phyloP scores from a whole-genome alignment of 2,329 filamentous ascomycete genomes.

The Dactylellina haptotyla region DNA sequence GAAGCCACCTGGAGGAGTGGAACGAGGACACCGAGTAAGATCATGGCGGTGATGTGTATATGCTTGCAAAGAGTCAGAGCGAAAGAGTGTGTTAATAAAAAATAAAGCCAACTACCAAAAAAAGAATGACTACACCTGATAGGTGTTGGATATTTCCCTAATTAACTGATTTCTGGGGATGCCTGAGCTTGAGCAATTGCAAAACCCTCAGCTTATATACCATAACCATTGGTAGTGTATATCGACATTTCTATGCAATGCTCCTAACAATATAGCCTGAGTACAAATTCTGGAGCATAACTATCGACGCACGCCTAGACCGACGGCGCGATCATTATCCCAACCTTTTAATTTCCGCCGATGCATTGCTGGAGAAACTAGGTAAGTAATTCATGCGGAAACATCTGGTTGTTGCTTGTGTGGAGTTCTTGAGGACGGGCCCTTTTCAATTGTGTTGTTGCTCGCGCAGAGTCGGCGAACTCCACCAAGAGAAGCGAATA shows the following conservation, averaged over 20 bases:
- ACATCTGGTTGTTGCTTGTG: not conserved
- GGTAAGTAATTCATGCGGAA: not conserved
- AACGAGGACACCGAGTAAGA: not conserved
- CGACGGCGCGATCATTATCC: not conserved
- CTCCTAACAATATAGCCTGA: no score
- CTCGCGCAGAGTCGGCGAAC: not conserved
- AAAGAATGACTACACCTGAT: not conserved
- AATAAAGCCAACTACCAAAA: not conserved
- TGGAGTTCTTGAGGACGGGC: not conserved
- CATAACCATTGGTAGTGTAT: no score
- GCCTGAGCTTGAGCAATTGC: not conserved
- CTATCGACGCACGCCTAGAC: not conserved
- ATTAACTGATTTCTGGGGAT: no score
- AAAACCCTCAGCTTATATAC: not conserved
- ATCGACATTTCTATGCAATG: no score
- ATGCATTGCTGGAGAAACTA: not conserved
- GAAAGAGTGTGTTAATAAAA: not conserved
- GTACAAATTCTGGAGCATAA: not conserved
- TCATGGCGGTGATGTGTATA: not conserved
- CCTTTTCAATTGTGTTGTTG: not conserved
- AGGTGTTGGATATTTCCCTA: no score
- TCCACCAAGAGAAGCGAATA: not conserved
- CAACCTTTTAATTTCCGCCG: conserved; percentile 5
- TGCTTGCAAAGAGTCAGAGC: not conserved
- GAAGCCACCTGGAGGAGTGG: conserved; percentile 2